Evolutionary conservation across 2,329 filamentous ascomycete genomes (phyloP), one percentile per base, ranked within the genome.

Genomic region (Verticillium dahliae): DNA sequence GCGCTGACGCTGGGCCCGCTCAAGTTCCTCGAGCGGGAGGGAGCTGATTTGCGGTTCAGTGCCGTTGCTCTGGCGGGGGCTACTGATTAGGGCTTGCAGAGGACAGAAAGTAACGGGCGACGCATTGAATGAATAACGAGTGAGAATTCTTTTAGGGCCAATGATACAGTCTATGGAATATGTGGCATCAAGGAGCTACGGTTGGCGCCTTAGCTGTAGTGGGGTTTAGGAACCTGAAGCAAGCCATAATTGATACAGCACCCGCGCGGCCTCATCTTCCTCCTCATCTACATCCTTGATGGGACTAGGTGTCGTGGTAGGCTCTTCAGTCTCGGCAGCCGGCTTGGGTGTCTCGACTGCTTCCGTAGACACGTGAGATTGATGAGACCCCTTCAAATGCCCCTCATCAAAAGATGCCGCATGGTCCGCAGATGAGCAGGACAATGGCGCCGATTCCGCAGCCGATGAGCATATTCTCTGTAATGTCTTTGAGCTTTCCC

Each of bases 1-100:
- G 93, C 91, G 9, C 75, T 97, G 69, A 80, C 87, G 37, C 74
- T 92, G 69, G 92, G 93, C 1, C 79, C 80, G 52, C 69, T 84
- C 50, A 81, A 80, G 73, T 86, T 86, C 66, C 68, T 87, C 59
- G 81, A 83, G 73, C 74, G 82, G 18, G 83, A 81, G 63, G 81
- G 80, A 3, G 81, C 70, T 7, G 84, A 87, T 67, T 71, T 85
- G 75, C 76, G 84, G 62, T 86, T 86, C 67, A 85, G 82, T 63
- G 84, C 82, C 60, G 81, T 86, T 39, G 82, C 82, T 60, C 67
- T 86, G 63, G 83, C 82, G 7, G 79, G 79, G 6, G 75, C 80
- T 52, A 60, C 83, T 63, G 82, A 84, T 63, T 85, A 71, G 45
- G 27, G 27, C 4, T 31, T 31, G 4, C 27, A 31, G 27, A 31